Base-by-base conservation (phyloP, 2,329 filamentous ascomycete species). In the Pestalotiopsis sp. region DNA sequence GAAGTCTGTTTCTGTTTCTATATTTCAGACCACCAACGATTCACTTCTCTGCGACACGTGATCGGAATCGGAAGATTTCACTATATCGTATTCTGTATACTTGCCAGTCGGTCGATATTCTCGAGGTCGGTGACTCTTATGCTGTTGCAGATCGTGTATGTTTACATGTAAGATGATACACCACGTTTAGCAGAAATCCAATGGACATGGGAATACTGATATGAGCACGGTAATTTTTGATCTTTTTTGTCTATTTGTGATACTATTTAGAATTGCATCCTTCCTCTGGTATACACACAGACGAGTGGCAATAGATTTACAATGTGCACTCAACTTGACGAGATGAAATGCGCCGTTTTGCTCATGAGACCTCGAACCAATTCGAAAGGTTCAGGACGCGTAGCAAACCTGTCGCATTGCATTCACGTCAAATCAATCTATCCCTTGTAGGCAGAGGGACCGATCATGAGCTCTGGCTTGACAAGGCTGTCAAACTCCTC, bases 381-480 rank as follows among this genome's bases (percentile, higher is more conserved):
- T 36, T 36, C 31, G 31, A 36, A 36, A 36, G 31, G 7, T 5
- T 36, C 31, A 36, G 31, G 7, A 2, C 31, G 2, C 1, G 31
- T 36, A 36, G 31, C 31, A 36, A 2, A 36, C 31, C 1, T 17
- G 36, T 25, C 23, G 11, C 4, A 4, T 58, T n/a, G 12, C 65
- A 14, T 60, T 60, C 20, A 60, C 31, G 11, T 23, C 38, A 63
- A 36, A 36, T 63, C 27, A 7, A 7, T 52, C 75, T 83, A 85
- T 56, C 75, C 78, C 82, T 88, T 87, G 83, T 88, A 89, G 65
- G 85, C 80, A 81, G 90, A 91, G 63, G 95, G 95, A 70, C 91
- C 91, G 78, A 99, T 87, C 95, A 99, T 99, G 78, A 98, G 88
- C 85, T 98, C 95, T 27, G 96, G 96, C 77, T 91, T 90, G 73